phyloP scores from a whole-genome alignment of 768 basidiomycete genomes.

The Coprinellus aureogranulatus region DNA sequence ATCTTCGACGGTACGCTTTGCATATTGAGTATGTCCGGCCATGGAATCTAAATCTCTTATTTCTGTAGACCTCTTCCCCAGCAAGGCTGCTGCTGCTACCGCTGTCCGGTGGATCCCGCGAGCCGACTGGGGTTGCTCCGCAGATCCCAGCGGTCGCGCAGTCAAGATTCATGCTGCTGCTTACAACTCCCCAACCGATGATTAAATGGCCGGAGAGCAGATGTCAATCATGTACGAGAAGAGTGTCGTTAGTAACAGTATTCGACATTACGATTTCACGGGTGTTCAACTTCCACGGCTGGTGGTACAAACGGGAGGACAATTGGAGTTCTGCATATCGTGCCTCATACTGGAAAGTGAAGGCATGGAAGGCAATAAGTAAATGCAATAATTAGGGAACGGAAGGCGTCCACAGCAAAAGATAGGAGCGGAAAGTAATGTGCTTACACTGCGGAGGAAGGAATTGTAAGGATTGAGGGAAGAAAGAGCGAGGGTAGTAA shows the following conservation, averaged over 20 bases:
- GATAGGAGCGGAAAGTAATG: not conserved
- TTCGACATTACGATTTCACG: conserved; percentile 26
- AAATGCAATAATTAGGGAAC: conserved; percentile 1
- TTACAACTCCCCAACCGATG: conserved; percentile 47
- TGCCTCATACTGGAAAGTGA: no score
- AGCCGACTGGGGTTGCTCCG: conserved; percentile 93
- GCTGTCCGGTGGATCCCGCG: conserved; percentile 97
- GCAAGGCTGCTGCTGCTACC: conserved; percentile 80
- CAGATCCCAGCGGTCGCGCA: conserved; percentile 93
- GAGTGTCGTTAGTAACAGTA: conserved; percentile 11
- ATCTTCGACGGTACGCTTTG: conserved; percentile 76
- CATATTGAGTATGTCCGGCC: conserved; percentile 1
- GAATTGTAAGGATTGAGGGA: not conserved
- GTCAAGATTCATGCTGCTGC: conserved; percentile 96
- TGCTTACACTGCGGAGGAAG: not conserved
- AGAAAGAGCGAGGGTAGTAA: not conserved
- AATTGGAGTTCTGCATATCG: no score
- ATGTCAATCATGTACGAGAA: no score
- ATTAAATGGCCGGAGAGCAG: conserved; percentile 7
- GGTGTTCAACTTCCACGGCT: conserved; percentile 19
- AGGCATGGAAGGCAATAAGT: not conserved
- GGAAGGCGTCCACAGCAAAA: no score
- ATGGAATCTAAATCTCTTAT: no score
- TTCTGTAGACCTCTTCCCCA: conserved; percentile 71
- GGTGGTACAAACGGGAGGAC: no score